Conservation (phyloP, 2,329 filamentous ascomycete species). For the Fusarium verticillioides region DNA sequence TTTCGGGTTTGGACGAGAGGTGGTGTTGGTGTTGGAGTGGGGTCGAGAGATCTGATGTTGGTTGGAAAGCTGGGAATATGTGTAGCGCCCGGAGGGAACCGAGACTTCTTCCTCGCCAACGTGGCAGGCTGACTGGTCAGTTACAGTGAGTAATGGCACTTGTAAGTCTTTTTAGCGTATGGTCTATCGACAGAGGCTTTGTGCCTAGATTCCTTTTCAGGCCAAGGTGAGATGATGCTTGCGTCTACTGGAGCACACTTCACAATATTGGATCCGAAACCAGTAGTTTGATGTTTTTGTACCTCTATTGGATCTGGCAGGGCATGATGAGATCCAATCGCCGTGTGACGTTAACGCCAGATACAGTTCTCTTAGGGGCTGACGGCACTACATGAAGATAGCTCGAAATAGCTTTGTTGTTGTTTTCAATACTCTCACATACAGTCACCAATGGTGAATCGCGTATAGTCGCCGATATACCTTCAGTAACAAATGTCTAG, state of each 20-base stretch:
- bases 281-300: slow-evolving; percentile 9
- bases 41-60: slow-evolving; percentile 13
- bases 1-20: slow-evolving; percentile 16
- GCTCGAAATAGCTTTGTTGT: not conserved
- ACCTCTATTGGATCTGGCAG: slow-evolving; percentile 11
- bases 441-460: slow-evolving; percentile 26
- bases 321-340: slow-evolving; percentile 35
- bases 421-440: not conserved
- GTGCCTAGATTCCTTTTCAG: slow-evolving; percentile 12
- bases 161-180: slow-evolving; percentile 17
- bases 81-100: slow-evolving; percentile 40
- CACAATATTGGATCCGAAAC: not conserved
- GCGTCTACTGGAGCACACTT: not conserved
- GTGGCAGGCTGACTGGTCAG: slow-evolving; percentile 30
- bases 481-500: slow-evolving; percentile 1
- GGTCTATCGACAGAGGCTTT: not conserved
- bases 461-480: slow-evolving; percentile 30
- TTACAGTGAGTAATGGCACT: slow-evolving; percentile 12
- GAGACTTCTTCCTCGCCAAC: slow-evolving; percentile 30
- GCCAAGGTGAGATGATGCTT: slow-evolving; percentile 18
- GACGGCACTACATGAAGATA: not conserved
- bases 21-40: slow-evolving; percentile 20
- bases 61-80: slow-evolving; percentile 3
- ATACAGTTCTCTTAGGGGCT: slow-evolving; percentile 1
- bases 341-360: slow-evolving; percentile 12